Evolutionary conservation across 2,329 filamentous ascomycete species (phyloP).

Genomic region (Calonectria crousiana): DNA sequence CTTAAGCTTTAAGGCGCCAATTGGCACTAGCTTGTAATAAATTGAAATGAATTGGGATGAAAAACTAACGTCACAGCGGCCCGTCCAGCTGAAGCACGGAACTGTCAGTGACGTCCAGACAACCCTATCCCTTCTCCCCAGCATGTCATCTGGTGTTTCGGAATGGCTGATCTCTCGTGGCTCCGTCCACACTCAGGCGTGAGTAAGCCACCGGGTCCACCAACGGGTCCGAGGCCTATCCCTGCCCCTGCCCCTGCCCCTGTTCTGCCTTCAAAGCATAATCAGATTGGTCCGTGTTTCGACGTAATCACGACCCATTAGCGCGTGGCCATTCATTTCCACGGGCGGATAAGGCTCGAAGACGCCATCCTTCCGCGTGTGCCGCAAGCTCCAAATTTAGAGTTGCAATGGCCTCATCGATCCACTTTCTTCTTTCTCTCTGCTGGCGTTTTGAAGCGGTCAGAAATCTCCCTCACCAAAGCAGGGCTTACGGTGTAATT

Average conservation of each 20-base stretch:
- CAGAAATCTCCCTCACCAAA: background rate
- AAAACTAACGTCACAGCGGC: background rate
- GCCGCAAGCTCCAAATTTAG: constrained; percentile 7
- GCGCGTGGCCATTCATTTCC: background rate
- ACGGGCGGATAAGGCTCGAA: background rate
- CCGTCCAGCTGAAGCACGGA: background rate
- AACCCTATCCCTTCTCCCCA: background rate
- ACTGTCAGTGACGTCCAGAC: background rate
- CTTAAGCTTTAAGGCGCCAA: background rate
- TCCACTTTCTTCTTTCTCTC: background rate
- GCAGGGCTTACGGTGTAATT: background rate
- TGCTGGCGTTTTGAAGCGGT: background rate
- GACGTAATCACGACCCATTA: background rate
- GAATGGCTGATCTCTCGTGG: background rate
- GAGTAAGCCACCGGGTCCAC: constrained; percentile 1
- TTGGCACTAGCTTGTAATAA: background rate
- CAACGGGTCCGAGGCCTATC: background rate
- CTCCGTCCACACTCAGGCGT: background rate
- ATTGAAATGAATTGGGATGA: background rate
- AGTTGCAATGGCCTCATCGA: constrained; percentile 12
- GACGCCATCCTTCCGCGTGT: background rate
- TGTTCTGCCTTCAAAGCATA: background rate
- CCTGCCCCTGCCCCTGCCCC: background rate
- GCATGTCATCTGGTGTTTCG: background rate
- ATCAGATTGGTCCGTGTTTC: background rate